A percentile compares a stretch with the other conserved stretches of the same genome.
Evolutionary conservation across 768 basidiomycete species (phyloP).

Genomic region (Pleurotus pulmonarius): DNA sequence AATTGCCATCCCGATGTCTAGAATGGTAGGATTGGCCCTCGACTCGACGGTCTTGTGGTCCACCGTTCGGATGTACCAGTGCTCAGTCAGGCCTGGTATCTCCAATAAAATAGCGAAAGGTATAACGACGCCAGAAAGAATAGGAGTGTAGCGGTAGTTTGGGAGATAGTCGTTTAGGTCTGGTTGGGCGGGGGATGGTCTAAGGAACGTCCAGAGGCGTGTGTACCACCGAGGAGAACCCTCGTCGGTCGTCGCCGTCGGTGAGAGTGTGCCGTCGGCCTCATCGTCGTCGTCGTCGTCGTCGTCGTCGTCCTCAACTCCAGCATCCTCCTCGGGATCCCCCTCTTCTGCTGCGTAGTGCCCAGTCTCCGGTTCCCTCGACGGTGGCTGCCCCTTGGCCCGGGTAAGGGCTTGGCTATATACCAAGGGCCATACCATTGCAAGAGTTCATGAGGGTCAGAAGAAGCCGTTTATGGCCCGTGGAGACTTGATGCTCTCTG

Average conservation of each 20-base stretch:
- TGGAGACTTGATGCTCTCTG: too few species aligned
- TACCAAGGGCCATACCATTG: neutral
- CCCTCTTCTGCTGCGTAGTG: too few species aligned
- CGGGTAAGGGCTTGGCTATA: neutral
- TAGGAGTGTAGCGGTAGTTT: slow-evolving; percentile 60
- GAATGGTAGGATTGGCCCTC: slow-evolving; percentile 48
- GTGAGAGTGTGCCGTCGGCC: slow-evolving; percentile 10
- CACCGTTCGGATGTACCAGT: slow-evolving; percentile 65
- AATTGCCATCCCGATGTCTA: slow-evolving; percentile 58
- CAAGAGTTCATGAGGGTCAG: neutral
- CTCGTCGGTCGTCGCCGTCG: neutral
- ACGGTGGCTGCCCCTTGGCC: neutral
- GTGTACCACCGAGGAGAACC: slow-evolving; percentile 11
- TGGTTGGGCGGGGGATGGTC: slow-evolving; percentile 17
- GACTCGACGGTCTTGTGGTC: slow-evolving; percentile 41
- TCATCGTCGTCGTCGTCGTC: slow-evolving; percentile 10
- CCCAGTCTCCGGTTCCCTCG: too few species aligned
- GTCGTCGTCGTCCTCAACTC: slow-evolving; percentile 11
- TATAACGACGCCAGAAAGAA: slow-evolving; percentile 63
- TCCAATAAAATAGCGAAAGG: slow-evolving; percentile 81
- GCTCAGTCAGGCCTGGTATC: slow-evolving; percentile 75
- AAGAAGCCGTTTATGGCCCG: too few species aligned
- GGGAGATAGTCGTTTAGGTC: slow-evolving; percentile 37
- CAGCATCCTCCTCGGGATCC: neutral
- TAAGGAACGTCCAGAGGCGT: slow-evolving; percentile 13